Conservation (phyloP, 495 filamentous ascomycete species). For the Glarea lozoyensis region DNA sequence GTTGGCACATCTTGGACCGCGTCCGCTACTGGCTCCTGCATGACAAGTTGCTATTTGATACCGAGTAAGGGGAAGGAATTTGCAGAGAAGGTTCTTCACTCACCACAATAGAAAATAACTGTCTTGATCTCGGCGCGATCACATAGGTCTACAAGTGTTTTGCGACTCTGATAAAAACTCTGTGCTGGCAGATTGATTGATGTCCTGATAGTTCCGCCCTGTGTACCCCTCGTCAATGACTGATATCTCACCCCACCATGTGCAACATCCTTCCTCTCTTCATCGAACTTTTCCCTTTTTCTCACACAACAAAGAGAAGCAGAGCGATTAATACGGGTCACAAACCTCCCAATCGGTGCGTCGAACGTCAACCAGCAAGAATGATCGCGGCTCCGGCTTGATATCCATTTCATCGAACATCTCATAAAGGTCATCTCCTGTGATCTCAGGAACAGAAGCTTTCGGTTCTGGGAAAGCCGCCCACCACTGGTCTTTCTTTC, state of each 20-base stretch:
- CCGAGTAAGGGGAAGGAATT: not conserved
- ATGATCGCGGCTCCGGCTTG: constrained; percentile 34
- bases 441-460: constrained; percentile 25
- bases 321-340: constrained; percentile 1
- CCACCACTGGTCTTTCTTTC: too few species aligned
- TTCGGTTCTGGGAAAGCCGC: constrained; percentile 32
- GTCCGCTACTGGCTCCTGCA: constrained; percentile 47
- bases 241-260: not conserved
- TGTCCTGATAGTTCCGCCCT: constrained; percentile 62
- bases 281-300: too few species aligned
- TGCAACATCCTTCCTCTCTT: not conserved
- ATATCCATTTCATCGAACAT: constrained; percentile 35
- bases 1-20: constrained; percentile 50
- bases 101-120: constrained; percentile 66
- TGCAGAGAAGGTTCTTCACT: constrained; percentile 16
- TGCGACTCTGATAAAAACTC: constrained; percentile 49
- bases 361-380: constrained; percentile 54
- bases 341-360: constrained; percentile 53
- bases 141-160: constrained; percentile 48
- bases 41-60: not conserved
- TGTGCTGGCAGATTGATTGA: constrained; percentile 70
- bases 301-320: too few species aligned
- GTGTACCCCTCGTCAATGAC: not conserved
- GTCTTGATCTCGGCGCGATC: constrained; percentile 37
- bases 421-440: constrained; percentile 31